A percentile compares a stretch with the other conserved stretches of the same genome.
Evolutionary conservation across 805 yeast species (phyloP).

Genomic region (Pichia nanzhaoensis): DNA sequence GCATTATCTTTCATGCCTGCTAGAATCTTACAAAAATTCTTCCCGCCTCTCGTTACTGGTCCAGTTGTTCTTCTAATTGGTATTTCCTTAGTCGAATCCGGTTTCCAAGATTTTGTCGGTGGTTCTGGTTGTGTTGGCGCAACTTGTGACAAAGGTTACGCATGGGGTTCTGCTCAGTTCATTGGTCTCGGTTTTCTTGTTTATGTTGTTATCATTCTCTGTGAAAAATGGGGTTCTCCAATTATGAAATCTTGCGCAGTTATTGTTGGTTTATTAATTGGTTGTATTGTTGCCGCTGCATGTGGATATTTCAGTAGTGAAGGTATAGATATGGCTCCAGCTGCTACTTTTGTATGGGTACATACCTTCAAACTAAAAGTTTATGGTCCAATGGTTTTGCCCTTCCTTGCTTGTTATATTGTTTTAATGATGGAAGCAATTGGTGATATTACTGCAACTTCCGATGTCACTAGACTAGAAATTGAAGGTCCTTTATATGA

Average conservation of each 20-base stretch:
- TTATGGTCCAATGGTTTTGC: slow-evolving; percentile 82
- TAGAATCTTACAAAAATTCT: slow-evolving; percentile 55
- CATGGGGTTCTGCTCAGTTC: slow-evolving; percentile 83
- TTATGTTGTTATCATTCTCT: slow-evolving; percentile 60
- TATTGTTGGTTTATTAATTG: slow-evolving; percentile 73
- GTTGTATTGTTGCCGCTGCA: slow-evolving; percentile 91
- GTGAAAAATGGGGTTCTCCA: slow-evolving; percentile 89
- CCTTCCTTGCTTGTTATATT: slow-evolving; percentile 75
- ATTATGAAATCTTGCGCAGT: slow-evolving; percentile 94
- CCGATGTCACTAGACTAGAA: slow-evolving; percentile 80
- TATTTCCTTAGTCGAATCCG: slow-evolving; percentile 56
- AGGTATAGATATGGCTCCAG: slow-evolving; percentile 65
- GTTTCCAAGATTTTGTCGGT: slow-evolving; percentile 82
- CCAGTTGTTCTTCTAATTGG: slow-evolving; percentile 89
- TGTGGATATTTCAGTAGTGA: slow-evolving; percentile 66
- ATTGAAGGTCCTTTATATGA: slow-evolving; percentile 80
- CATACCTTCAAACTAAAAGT: slow-evolving; percentile 70
- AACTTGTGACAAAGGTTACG: slow-evolving; percentile 44
- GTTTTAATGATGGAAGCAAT: slow-evolving; percentile 88
- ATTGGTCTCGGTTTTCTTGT: slow-evolving; percentile 86
- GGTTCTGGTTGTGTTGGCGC: slow-evolving; percentile 56
- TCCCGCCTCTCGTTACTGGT: slow-evolving; percentile 90
- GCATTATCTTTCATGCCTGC: slow-evolving; percentile 74
- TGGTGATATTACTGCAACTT: slow-evolving; percentile 92
- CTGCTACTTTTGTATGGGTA: slow-evolving; percentile 80